Conservation (phyloP, 139 green algal genomes). For the Volvox reticuliferus region DNA sequence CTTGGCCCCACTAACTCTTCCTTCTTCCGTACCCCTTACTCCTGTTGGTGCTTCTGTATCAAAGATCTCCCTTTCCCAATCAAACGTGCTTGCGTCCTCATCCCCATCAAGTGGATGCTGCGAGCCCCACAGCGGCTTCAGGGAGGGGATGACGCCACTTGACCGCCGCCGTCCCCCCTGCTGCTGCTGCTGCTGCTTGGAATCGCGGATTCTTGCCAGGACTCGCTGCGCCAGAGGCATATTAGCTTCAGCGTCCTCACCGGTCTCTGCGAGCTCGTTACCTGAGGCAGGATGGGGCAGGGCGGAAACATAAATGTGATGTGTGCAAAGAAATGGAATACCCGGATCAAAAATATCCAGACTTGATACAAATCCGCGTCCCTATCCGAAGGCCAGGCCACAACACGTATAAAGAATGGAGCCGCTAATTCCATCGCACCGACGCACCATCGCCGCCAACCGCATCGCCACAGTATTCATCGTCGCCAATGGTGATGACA, state of each 20-base stretch:
- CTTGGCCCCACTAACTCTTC: too few relatives aligned
- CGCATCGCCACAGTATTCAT: neutral
- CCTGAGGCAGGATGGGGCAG: too few relatives aligned
- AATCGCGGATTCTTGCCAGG: neutral
- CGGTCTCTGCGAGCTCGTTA: neutral
- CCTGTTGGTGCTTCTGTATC: neutral
- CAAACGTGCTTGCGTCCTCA: neutral
- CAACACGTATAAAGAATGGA: too few relatives aligned
- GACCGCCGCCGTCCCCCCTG: neutral
- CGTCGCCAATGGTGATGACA: constrained; percentile 6
- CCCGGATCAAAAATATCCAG: too few relatives aligned
- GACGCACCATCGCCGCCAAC: too few relatives aligned
- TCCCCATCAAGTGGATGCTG: neutral
- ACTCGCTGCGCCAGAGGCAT: constrained; percentile 1
- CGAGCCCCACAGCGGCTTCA: constrained; percentile 15
- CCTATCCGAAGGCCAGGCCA: too few relatives aligned
- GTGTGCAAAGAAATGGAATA: too few relatives aligned
- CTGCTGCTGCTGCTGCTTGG: neutral
- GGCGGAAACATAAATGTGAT: too few relatives aligned
- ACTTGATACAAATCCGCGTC: too few relatives aligned
- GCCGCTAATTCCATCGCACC: too few relatives aligned
- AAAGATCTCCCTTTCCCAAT: neutral
- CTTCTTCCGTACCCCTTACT: too few relatives aligned
- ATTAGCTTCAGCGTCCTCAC: neutral
- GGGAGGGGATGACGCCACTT: neutral